Evolutionary conservation across 768 basidiomycete genomes (phyloP).

Genomic region (Suillus placidus): DNA sequence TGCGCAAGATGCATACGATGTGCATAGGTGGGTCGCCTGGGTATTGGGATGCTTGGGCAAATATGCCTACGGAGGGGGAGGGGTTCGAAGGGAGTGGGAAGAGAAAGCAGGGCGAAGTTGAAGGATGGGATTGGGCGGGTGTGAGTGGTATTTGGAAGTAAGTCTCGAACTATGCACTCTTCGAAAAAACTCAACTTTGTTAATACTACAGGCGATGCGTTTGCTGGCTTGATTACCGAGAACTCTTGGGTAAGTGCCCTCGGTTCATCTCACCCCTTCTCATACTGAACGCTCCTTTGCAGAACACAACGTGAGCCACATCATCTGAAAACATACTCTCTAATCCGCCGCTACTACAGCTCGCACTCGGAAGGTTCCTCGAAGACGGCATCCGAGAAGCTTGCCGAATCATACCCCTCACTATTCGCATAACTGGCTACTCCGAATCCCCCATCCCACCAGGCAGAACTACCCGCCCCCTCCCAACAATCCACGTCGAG

Average conservation of each 20-base stretch:
- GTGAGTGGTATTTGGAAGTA: conserved; percentile 57
- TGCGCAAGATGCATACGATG: conserved; percentile 38
- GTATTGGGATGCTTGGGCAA: conserved; percentile 40
- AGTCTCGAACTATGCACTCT: conserved; percentile 18
- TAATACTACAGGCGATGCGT: conserved; percentile 47
- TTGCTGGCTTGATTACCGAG: conserved; percentile 62
- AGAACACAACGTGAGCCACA: conserved; percentile 43
- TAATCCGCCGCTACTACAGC: conserved; percentile 16
- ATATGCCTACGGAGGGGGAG: conserved; percentile 5
- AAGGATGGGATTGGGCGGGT: conserved; percentile 65
- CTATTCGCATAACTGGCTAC: conserved; percentile 45
- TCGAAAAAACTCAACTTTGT: not conserved
- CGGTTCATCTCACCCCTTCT: not conserved
- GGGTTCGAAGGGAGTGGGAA: not conserved
- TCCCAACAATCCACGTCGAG: conserved; percentile 53
- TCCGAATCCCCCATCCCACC: conserved; percentile 29
- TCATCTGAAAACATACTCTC: not conserved
- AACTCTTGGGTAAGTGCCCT: conserved; percentile 48
- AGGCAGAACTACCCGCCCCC: conserved; percentile 32
- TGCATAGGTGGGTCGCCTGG: conserved; percentile 45
- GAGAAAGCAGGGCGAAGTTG: conserved; percentile 21
- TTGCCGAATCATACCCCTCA: conserved; percentile 56
- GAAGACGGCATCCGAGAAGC: conserved; percentile 43
- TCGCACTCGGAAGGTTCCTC: conserved; percentile 33
- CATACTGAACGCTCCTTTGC: not conserved